Conservation (phyloP, 2,329 filamentous ascomycete genomes). For the Neofusicoccum sp. region DNA sequence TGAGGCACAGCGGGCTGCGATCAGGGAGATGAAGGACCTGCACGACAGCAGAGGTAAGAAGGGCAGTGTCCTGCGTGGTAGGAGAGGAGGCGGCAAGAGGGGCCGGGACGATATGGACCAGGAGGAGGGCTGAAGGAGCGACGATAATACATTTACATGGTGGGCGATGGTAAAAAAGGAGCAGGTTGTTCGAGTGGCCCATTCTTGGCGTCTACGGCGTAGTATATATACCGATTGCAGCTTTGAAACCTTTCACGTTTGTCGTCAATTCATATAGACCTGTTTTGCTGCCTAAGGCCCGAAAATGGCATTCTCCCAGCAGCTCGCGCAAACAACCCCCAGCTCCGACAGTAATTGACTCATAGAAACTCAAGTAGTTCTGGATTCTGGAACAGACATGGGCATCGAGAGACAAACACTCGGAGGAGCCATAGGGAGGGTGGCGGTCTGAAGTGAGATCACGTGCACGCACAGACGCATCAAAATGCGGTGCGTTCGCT, state of each 20-base stretch:
- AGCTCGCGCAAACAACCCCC: background rate
- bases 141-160: background rate
- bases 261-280: background rate
- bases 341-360: background rate
- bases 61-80: slow-evolving; percentile 52
- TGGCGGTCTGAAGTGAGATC: background rate
- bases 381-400: too few species aligned
- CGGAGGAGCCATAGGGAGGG: background rate
- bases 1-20: slow-evolving; percentile 79
- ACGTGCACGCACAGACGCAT: slow-evolving; percentile 15
- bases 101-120: slow-evolving; percentile 70
- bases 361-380: background rate
- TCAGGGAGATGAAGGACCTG: slow-evolving; percentile 78
- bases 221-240: background rate
- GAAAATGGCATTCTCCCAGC: too few species aligned
- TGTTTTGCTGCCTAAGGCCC: background rate
- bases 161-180: background rate
- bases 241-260: background rate
- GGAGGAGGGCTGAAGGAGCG: slow-evolving; percentile 64
- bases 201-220: slow-evolving; percentile 4
- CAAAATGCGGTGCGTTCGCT: slow-evolving; percentile 17
- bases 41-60: slow-evolving; percentile 65
- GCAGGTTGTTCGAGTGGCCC: background rate
- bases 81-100: slow-evolving; percentile 55
- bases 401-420: too few species aligned